These are phyloP conservation scores for Lizanozyma gosingica DNA, from an alignment of 1,139 yeast species.

Conservation along the genomic window DNA sequence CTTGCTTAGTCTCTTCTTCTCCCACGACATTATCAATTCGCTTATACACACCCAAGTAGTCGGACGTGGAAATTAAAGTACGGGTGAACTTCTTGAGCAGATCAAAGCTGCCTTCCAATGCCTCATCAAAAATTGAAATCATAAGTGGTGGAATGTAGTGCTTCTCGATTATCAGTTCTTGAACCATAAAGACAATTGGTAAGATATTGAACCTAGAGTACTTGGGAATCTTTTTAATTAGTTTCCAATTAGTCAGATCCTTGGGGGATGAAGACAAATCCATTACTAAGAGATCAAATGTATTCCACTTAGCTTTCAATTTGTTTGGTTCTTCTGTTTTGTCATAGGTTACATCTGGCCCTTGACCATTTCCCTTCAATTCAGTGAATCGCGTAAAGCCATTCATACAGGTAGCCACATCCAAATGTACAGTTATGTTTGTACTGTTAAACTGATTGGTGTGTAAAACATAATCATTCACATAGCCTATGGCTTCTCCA, in stretches of 20 bases:
- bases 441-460: constrained; percentile 5
- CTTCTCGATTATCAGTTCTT: constrained; percentile 7
- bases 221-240: constrained; percentile 12
- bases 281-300: constrained; percentile 54
- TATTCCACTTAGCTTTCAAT: constrained; percentile 38
- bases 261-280: constrained; percentile 17
- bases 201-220: constrained; percentile 16
- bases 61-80: constrained; percentile 16
- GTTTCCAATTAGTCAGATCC: constrained; percentile 19
- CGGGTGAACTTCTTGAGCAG: constrained; percentile 12
- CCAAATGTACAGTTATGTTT: constrained; percentile 51
- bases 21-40: constrained; percentile 9
- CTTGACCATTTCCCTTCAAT: constrained; percentile 20
- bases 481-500: constrained; percentile 55
- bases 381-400: constrained; percentile 77
- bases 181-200: constrained; percentile 11
- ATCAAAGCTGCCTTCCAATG: constrained; percentile 10
- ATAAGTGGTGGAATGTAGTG: constrained; percentile 7
- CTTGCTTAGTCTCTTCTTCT: constrained; percentile 1
- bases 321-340: constrained; percentile 50
- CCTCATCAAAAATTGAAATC: constrained; percentile 12
- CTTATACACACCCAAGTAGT: constrained; percentile 23
- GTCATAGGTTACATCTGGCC: constrained; percentile 48
- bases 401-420: constrained; percentile 77
- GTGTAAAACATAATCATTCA: constrained; percentile 38